Evolutionary conservation across 148 eudicot species (phyloP).

Genomic region (Suaeda aralocaspica): DNA sequence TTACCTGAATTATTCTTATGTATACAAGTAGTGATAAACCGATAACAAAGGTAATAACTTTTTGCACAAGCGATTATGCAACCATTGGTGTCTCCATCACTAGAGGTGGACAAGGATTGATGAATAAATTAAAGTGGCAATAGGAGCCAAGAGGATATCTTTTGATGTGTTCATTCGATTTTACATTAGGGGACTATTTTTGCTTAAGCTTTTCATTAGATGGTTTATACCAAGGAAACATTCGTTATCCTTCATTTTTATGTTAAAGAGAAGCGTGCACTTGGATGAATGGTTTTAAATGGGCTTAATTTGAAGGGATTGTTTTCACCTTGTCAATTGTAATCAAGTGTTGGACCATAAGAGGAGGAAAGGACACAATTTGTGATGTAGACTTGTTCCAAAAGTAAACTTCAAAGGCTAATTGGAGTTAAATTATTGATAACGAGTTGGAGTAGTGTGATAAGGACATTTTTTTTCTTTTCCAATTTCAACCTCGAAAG

Average conservation of each 20-base stretch:
- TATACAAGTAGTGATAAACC: constrained; percentile 9
- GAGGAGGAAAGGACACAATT: constrained; percentile 15
- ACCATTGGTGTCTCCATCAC: constrained; percentile 12
- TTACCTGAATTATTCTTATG: constrained; percentile 17
- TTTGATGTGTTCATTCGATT: background rate
- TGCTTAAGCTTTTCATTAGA: background rate
- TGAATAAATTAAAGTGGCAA: background rate
- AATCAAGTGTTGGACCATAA: background rate
- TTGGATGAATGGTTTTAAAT: background rate
- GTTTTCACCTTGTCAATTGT: constrained; percentile 7
- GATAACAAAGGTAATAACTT: constrained; percentile 4
- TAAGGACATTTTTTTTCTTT: background rate
- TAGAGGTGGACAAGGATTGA: constrained; percentile 1
- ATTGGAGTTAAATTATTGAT: background rate
- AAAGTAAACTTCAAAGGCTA: background rate
- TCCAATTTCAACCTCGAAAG: background rate
- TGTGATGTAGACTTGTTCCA: constrained; percentile 7
- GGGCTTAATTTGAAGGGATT: background rate
- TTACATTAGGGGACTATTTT: background rate
- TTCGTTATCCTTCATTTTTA: too few relatives aligned
- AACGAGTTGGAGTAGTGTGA: too few relatives aligned
- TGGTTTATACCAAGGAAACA: too few relatives aligned
- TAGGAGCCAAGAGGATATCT: constrained; percentile 12
- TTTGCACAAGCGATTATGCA: constrained; percentile 21
- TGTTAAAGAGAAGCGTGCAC: too few relatives aligned